These are phyloP conservation scores for Trichosporon sp. DNA, from an alignment of 1,284 basidiomycete species.

Conservation along the genomic window DNA sequence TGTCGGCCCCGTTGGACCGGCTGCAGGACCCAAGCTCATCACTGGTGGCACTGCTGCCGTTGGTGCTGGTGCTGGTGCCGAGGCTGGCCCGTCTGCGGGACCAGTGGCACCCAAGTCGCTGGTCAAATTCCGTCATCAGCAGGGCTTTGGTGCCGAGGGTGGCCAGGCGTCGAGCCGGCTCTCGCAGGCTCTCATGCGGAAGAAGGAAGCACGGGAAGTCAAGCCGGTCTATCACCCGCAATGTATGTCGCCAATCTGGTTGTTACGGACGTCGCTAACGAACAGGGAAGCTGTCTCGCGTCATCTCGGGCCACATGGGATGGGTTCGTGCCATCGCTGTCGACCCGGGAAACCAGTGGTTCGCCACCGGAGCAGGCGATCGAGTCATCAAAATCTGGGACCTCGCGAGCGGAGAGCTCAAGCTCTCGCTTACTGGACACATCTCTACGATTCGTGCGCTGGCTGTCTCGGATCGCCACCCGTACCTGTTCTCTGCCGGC, in stretches of 20 bases:
- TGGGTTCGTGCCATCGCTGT: slow-evolving; percentile 97
- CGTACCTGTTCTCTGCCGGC: slow-evolving; percentile 93
- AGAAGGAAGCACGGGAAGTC: slow-evolving; percentile 83
- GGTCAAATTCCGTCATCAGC: slow-evolving; percentile 48
- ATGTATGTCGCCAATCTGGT: slow-evolving; percentile 45
- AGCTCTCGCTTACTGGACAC: slow-evolving; percentile 91
- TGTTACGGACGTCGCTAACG: slow-evolving; percentile 52
- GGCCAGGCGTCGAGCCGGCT: slow-evolving; percentile 55
- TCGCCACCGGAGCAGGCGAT: slow-evolving; percentile 95
- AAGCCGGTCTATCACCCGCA: slow-evolving; percentile 92
- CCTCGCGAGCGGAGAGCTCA: slow-evolving; percentile 88
- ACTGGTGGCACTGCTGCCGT: slow-evolving; percentile 1
- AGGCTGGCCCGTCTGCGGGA: background rate
- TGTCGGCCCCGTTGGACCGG: slow-evolving; percentile 60
- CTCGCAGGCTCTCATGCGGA: slow-evolving; percentile 76
- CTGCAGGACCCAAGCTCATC: slow-evolving; percentile 13
- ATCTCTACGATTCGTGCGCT: slow-evolving; percentile 94
- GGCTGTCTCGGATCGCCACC: slow-evolving; percentile 85
- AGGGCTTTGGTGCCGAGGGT: slow-evolving; percentile 46
- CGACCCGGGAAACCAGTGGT: slow-evolving; percentile 98
- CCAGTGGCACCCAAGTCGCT: slow-evolving; percentile 29
- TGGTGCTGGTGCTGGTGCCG: background rate
- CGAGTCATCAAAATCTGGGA: slow-evolving; percentile 99
- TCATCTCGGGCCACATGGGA: slow-evolving; percentile 95
- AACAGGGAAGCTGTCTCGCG: slow-evolving; percentile 70